Evolutionary conservation across 257 asterid species (phyloP).

Genomic region (Penstemon newberryi): DNA sequence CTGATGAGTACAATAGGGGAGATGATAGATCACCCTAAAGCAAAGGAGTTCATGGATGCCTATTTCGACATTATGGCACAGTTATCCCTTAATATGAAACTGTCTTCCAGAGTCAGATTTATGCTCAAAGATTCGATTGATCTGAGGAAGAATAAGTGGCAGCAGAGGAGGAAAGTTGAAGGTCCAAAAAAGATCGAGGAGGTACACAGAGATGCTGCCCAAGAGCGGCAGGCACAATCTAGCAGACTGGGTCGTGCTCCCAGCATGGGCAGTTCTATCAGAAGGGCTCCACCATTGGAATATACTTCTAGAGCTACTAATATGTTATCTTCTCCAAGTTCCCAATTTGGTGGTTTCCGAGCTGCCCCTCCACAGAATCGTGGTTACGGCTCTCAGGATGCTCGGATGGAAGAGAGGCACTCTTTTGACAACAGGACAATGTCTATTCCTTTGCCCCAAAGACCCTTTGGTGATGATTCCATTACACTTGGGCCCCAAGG

Average conservation of each 20-base stretch:
- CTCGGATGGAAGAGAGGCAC: conserved; percentile 63
- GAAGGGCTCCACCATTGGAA: conserved; percentile 76
- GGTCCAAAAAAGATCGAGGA: conserved; percentile 98
- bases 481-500: conserved; percentile 97
- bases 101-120: conserved; percentile 89
- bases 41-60: conserved; percentile 73
- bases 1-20: conserved; percentile 96
- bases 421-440: conserved; percentile 53
- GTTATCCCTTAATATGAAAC: conserved; percentile 70
- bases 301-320: conserved; percentile 64
- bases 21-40: conserved; percentile 83
- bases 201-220: conserved; percentile 94
- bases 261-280: conserved; percentile 52
- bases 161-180: conserved; percentile 94
- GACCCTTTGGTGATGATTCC: conserved; percentile 69
- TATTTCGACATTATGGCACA: conserved; percentile 63
- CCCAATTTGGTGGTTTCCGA: conserved; percentile 61
- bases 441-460: conserved; percentile 54
- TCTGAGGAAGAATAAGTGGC: conserved; percentile 95
- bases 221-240: conserved; percentile 85
- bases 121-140: conserved; percentile 91
- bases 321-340: conserved; percentile 58
- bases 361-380: conserved; percentile 56
- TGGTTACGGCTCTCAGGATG: conserved; percentile 73
- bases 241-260: conserved; percentile 68